These are phyloP conservation scores for Chlamydomonas applanata DNA, from an alignment of 139 green algal genomes.

Conservation along the genomic window DNA sequence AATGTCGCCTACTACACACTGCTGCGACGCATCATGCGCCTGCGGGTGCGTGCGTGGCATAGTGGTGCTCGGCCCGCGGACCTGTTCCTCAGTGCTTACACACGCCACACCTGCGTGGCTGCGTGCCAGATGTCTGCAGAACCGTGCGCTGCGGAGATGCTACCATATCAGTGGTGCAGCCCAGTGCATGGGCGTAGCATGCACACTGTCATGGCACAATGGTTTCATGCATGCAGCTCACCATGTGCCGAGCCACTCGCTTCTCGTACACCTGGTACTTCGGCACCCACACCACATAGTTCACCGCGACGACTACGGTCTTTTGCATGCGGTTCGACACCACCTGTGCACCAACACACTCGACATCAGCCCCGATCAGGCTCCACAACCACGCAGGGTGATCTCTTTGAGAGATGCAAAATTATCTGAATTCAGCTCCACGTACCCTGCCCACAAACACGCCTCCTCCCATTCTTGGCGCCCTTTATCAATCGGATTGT, in stretches of 20 bases:
- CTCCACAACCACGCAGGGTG: too few species aligned
- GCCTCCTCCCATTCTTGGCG: conserved; percentile 13
- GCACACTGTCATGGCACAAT: background rate
- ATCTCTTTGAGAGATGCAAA: too few species aligned
- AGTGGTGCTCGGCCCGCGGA: too few species aligned
- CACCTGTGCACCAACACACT: conserved; percentile 35
- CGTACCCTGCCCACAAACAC: conserved; percentile 24
- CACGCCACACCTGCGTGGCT: too few species aligned
- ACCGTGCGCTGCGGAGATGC: too few species aligned
- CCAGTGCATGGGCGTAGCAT: background rate
- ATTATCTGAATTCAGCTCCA: too few species aligned
- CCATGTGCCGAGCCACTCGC: conserved; percentile 46
- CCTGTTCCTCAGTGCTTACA: too few species aligned
- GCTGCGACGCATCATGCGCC: conserved; percentile 48
- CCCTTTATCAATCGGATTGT: background rate
- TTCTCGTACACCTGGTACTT: conserved; percentile 60
- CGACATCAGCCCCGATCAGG: too few species aligned
- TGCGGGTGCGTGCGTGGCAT: too few species aligned
- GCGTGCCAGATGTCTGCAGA: too few species aligned
- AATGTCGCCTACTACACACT: conserved; percentile 51
- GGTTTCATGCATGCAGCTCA: conserved; percentile 4
- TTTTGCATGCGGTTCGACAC: conserved; percentile 68
- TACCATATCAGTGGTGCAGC: too few species aligned
- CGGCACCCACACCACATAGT: conserved; percentile 51
- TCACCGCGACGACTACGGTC: conserved; percentile 56